Evolutionary conservation across 805 yeast species (phyloP).

Genomic region (Brettanomyces sp.): DNA sequence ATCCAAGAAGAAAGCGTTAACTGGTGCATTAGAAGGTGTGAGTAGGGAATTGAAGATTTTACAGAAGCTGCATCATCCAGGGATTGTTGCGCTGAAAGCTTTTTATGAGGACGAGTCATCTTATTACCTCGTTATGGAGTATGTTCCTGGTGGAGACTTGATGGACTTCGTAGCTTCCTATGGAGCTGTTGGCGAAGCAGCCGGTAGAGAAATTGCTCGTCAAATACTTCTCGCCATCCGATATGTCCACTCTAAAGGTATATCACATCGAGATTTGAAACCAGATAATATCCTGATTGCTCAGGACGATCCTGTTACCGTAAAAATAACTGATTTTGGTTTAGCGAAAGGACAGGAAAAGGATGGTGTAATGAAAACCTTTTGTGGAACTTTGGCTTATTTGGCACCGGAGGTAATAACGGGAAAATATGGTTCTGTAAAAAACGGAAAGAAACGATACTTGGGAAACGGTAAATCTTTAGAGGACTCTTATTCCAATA

Average conservation of each 20-base stretch:
- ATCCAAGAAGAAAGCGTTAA: slow-evolving; percentile 65
- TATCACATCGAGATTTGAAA: slow-evolving; percentile 92
- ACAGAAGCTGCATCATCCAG: slow-evolving; percentile 69
- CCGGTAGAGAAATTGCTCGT: slow-evolving; percentile 74
- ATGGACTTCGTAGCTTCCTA: slow-evolving; percentile 95
- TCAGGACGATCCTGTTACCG: slow-evolving; percentile 79
- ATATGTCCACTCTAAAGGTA: slow-evolving; percentile 83
- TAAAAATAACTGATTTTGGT: slow-evolving; percentile 96
- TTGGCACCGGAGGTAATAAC: slow-evolving; percentile 89
- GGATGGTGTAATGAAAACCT: slow-evolving; percentile 84
- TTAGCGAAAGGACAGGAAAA: slow-evolving; percentile 83
- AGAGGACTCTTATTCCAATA: slow-evolving; percentile 55
- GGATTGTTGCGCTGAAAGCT: slow-evolving; percentile 74
- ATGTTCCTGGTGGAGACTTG: slow-evolving; percentile 91
- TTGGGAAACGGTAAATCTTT: slow-evolving; percentile 24
- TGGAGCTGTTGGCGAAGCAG: slow-evolving; percentile 87
- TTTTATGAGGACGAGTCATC: slow-evolving; percentile 76
- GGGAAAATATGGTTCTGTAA: slow-evolving; percentile 37
- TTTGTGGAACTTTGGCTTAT: slow-evolving; percentile 95
- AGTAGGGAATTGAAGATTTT: slow-evolving; percentile 79
- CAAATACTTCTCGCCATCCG: slow-evolving; percentile 79
- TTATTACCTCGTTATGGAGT: slow-evolving; percentile 90
- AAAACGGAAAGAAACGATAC: slow-evolving; percentile 16
- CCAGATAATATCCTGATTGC: slow-evolving; percentile 93
- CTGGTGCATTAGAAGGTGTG: slow-evolving; percentile 73